Evolutionary conservation across 768 basidiomycete species (phyloP).

Genomic region (Suillus decipiens): DNA sequence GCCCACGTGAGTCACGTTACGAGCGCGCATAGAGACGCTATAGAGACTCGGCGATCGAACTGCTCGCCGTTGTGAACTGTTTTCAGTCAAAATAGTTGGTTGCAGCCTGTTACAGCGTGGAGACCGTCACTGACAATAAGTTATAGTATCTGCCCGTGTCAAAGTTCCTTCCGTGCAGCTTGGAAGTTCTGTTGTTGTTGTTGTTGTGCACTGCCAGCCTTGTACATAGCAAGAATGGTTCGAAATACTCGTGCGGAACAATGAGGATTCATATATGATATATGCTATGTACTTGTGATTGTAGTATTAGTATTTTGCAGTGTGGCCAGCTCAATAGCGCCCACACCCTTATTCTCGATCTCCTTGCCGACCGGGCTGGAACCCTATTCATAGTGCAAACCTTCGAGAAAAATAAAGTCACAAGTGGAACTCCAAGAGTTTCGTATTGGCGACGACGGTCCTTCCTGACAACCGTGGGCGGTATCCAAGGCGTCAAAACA

Average conservation of each 20-base stretch:
- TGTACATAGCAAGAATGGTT: background rate
- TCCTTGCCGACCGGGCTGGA: slow-evolving; percentile 66
- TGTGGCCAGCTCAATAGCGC: background rate
- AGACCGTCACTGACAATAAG: slow-evolving; percentile 3
- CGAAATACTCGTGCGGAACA: background rate
- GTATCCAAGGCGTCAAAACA: slow-evolving; percentile 32
- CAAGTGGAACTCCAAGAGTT: slow-evolving; percentile 25
- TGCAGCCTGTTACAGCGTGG: background rate
- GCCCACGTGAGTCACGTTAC: slow-evolving; percentile 6
- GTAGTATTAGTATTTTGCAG: background rate
- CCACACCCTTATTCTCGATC: slow-evolving; percentile 32
- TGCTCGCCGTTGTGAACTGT: background rate
- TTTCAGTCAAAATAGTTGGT: background rate
- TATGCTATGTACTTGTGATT: background rate
- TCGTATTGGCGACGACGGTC: slow-evolving; percentile 31
- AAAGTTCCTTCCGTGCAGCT: background rate
- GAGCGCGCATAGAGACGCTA: background rate
- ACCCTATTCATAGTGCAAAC: slow-evolving; percentile 41
- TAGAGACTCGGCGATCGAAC: slow-evolving; percentile 1
- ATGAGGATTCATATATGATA: background rate
- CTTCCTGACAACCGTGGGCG: slow-evolving; percentile 39
- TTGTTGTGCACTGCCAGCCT: background rate
- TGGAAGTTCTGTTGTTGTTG: background rate
- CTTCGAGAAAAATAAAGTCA: slow-evolving; percentile 24
- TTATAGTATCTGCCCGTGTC: background rate